Base-by-base conservation (phyloP, 2,329 filamentous ascomycete genomes). In the Fusarium circinatum region DNA sequence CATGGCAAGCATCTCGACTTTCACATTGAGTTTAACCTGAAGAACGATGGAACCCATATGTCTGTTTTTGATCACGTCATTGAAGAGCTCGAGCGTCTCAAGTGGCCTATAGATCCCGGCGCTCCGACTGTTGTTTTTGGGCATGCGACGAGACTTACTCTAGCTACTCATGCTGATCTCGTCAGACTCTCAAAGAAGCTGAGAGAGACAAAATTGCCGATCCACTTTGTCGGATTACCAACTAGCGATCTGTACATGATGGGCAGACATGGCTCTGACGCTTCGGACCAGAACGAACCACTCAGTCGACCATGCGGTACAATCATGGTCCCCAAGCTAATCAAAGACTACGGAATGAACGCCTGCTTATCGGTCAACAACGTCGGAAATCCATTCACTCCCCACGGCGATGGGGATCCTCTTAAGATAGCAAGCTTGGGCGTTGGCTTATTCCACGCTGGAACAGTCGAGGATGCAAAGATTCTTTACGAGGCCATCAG, bases 181-280 rank as follows among this genome's bases (percentile, higher is more conserved):
- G 9, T 22, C 9, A 12, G 4, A 14, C 34, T 70, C 1, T 48
- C 67, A 4, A 3, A 42, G 1, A 49, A 22, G 9, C 17, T 70
- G 15, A 42, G 15, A 18, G 13, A 11, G 2, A 30, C 41, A 2
- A 15, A 20, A 5, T 4, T 70, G 0, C 67, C 67, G 0, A 0
- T 70, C 3, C 47, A 70, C 10, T 70, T 70, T 1, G 52, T 70
- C 3, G 67, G 65, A 6, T 24, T 70, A 0, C 67, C 67, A 14
- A 70, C 67, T 1, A 70, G 67, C 1, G 59, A 70, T 2, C 26
- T 70, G 2, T 70, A 65, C 12, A 70, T 70, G 59, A 70, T 70
- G 67, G 66, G 67, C 0, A 47, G 67, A 17, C 41, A 42, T 8
- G 13, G 13, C 0, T 28, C 59, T 4, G 34, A 41, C 1, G 15